These are phyloP conservation scores for Penicillium pulvis DNA, from an alignment of 495 filamentous ascomycete species.

Conservation along the genomic window DNA sequence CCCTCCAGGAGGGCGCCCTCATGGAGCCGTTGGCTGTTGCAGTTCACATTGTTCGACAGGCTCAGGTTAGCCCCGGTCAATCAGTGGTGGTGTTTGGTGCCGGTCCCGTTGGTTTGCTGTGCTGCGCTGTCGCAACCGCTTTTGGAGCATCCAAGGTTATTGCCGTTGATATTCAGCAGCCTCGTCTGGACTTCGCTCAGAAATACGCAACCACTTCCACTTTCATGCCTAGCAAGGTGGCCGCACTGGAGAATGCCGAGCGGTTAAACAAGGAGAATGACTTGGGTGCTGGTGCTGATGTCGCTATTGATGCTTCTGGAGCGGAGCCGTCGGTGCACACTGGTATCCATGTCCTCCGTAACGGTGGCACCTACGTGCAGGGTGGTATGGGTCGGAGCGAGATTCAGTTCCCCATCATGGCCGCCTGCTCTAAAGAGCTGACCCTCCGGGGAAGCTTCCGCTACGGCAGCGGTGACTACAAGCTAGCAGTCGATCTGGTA, in stretches of 20 bases:
- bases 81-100: constrained; percentile 57
- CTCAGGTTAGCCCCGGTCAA: constrained; percentile 45
- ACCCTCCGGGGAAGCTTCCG: constrained; percentile 56
- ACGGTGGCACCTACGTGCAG: constrained; percentile 61
- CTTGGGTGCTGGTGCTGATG: constrained; percentile 53
- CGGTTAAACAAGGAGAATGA: constrained; percentile 46
- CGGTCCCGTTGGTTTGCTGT: constrained; percentile 57
- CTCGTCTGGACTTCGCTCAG: constrained; percentile 55
- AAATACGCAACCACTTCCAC: constrained; percentile 46
- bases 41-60: constrained; percentile 55
- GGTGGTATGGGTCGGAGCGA: constrained; percentile 61
- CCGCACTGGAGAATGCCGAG: constrained; percentile 42
- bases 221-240: constrained; percentile 41
- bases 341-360: constrained; percentile 52
- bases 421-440: constrained; percentile 55
- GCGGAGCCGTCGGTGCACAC: constrained; percentile 56
- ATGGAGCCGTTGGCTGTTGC: constrained; percentile 59
- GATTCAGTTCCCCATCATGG: constrained; percentile 58
- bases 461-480: constrained; percentile 58
- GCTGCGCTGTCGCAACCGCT: constrained; percentile 54
- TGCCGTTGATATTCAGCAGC: constrained; percentile 54
- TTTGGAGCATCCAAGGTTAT: constrained; percentile 56
- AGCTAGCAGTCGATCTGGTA: constrained; percentile 53
- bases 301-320: constrained; percentile 59
- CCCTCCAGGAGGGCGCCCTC: constrained; percentile 53